These are phyloP conservation scores for Nicotiana otophora DNA, from an alignment of 257 asterid species.

Conservation along the genomic window DNA sequence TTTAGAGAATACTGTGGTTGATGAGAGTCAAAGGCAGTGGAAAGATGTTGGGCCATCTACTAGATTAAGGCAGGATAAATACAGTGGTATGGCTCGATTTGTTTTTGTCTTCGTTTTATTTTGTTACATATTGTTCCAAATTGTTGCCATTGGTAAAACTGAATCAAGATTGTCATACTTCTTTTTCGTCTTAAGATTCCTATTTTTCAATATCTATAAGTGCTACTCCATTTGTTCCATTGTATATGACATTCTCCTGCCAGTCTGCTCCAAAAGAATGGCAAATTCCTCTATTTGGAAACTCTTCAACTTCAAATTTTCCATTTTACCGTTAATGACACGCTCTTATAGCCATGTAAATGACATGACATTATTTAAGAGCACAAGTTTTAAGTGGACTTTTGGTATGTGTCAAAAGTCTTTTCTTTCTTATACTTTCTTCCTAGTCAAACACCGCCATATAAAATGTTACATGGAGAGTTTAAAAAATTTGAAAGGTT, in stretches of 20 bases:
- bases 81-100: constrained; percentile 53
- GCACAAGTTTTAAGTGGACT: not conserved
- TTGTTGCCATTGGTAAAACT: not conserved
- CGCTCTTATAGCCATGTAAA: not conserved
- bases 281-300: not conserved
- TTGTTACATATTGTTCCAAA: not conserved
- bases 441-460: not conserved
- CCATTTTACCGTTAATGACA: not conserved
- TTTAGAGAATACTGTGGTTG: constrained; percentile 92
- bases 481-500: not conserved
- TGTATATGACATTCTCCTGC: not conserved
- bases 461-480: not conserved
- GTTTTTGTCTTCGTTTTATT: not conserved
- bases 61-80: constrained; percentile 76
- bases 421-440: not conserved
- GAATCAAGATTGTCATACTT: not conserved
- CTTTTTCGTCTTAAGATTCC: not conserved
- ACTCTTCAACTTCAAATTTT: not conserved
- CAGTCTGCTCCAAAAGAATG: not conserved
- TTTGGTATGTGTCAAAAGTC: not conserved
- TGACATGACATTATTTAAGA: not conserved
- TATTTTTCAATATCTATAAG: not conserved
- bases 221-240: not conserved
- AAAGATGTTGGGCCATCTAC: constrained; percentile 59
- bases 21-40: constrained; percentile 88